phyloP scores from a whole-genome alignment of 2,329 filamentous ascomycete genomes.

The Atkinsonella hypoxylon region DNA sequence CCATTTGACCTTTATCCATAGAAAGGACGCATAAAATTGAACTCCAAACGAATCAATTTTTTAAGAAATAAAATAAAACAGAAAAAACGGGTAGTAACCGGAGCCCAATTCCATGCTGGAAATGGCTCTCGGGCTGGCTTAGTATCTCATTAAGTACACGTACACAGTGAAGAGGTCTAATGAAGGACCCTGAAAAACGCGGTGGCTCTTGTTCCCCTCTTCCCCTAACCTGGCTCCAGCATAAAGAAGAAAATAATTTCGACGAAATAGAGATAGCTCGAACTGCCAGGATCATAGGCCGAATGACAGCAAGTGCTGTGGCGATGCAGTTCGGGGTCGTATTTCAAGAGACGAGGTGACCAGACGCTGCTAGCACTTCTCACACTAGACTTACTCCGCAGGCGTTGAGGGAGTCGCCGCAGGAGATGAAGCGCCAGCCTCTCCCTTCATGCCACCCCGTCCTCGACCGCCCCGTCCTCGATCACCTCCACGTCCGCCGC shows the following conservation, averaged over 20 bases:
- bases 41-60: slow-evolving; percentile 23
- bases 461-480: slow-evolving; percentile 45
- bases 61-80: slow-evolving; percentile 10
- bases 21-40: slow-evolving; percentile 9
- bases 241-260: slow-evolving; percentile 10
- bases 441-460: slow-evolving; percentile 45
- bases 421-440: slow-evolving; percentile 41
- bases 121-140: slow-evolving; percentile 15
- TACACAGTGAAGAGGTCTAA: slow-evolving; percentile 13
- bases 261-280: slow-evolving; percentile 3
- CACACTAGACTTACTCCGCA: slow-evolving; percentile 19
- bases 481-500: slow-evolving; percentile 46
- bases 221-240: slow-evolving; percentile 11
- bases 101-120: slow-evolving; percentile 16
- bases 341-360: background rate
- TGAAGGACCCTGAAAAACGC: slow-evolving; percentile 5
- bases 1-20: background rate
- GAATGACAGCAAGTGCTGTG: background rate
- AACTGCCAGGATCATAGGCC: background rate
- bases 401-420: slow-evolving; percentile 40
- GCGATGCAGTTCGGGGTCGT: background rate
- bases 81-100: background rate
- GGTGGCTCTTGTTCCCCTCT: slow-evolving; percentile 6
- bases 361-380: background rate
- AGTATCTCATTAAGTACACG: slow-evolving; percentile 27